Base-by-base conservation (phyloP, 306 rosid species). In the Quercus mongolica region DNA sequence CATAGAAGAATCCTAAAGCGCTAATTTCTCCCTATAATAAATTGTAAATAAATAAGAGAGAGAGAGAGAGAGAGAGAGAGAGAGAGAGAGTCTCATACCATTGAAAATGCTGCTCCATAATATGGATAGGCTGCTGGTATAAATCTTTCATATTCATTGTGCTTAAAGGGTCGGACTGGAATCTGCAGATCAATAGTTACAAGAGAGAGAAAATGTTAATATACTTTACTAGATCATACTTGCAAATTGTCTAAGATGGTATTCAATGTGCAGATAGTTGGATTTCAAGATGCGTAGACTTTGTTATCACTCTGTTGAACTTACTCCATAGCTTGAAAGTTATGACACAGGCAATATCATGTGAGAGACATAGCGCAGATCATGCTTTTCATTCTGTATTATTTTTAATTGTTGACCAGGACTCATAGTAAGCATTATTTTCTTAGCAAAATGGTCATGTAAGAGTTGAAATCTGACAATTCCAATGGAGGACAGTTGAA, bases 61-160 rank as follows among this genome's bases (percentile, higher is more conserved):
- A 56, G 74, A 33, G 74, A 1, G 74, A 21, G 68, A 56, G 74
- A 33, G 74, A 20, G 67, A 31, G 74, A 68, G 70, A 73, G 49
- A 63, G 75, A 59, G 76, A 61, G 75, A 70, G 69, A 77, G 78
- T 56, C 30, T 8, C 81, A 71, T 89, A 95, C 98, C 99, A 93
- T 95, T 19, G 99, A 84, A 85, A 92, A 92, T 79, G 98, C 80
- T 68, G 97, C 91, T 83, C 97, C 99, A 69, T 91, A 95, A 67
- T 95, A 95, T 52, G 99, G 99, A 84, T 91, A 95, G 26, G 99
- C 99, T 46, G 99, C 87, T 14, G 97, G 95, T 77, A 95, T 91
- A 69, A 95, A 95, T 88, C 99, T 91, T 81, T 95, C 99, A 2
- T 95, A 95, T 88, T 95, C 99, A 52, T 95, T 86, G 92, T 95